Base-by-base conservation (phyloP, 1,139 yeast genomes). In the Hemisphaericaspora xylofermentans region DNA sequence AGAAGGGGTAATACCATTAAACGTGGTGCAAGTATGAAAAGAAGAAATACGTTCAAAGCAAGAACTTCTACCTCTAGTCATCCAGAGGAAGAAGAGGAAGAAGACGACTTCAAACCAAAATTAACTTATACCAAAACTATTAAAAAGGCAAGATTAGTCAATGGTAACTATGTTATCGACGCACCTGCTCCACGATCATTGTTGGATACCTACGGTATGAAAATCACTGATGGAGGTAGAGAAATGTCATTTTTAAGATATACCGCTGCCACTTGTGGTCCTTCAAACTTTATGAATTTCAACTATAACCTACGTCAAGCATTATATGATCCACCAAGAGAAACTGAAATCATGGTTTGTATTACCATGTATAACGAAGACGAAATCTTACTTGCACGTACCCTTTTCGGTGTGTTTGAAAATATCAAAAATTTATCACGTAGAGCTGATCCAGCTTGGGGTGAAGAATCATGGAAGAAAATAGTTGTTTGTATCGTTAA, bases 131-230 rank as follows among this genome's bases (percentile, higher is more conserved):
- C 75, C 25, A 69, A 68, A 44, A 77, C 80, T 35, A 66, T 73
- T 53, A 76, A 70, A 51, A 68, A 69, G 47, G 82, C 81, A 28
- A 68, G 69, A 46, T 65, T 84, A 56, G 82, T 81, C 50, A 69
- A 79, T 45, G 94, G 94, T 26, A 84, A 85, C 56, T 75, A 85
- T 53, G 86, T 86, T 8, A 74, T 85, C 35, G 95, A 85, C 61
- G 86, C 91, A 50, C 94, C 93, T 2, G 87, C 83, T 3, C 83
- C 89, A 2, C 67, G 73, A 40, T 70, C 80, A 31, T 69, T 85
- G 35, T 63, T 82, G 32, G 72, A 70, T 40, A 80, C 80, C 39
- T 80, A 78, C 54, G 67, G 76, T 45, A 65, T 72, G 55, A 68
- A 54, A 57, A 66, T 76, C 46, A 67, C 72, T 10, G 74, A 74